Evolutionary conservation across 2,329 filamentous ascomycete genomes (phyloP), one percentile per base, ranked within the genome.

Genomic region (Aspergillus sp.): DNA sequence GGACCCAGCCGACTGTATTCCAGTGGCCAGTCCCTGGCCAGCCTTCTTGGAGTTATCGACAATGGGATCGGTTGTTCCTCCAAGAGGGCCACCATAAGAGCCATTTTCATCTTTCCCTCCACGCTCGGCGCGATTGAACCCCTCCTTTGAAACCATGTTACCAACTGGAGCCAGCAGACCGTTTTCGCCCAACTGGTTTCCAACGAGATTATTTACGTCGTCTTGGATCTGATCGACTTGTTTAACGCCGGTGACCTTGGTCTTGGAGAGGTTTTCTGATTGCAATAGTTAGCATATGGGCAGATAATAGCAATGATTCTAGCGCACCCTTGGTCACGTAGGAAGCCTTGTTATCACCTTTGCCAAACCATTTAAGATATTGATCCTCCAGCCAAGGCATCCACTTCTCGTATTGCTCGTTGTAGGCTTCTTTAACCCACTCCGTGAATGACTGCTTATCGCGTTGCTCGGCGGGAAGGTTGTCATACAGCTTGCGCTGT

Each of bases 331-430:
- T 85, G 0, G 82, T 78, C 7, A 78, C 79, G 65, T 85, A 85
- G 21, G 78, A 80, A 5, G 82, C 78, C 70, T 85, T 85, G 74
- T 85, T 85, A 61, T 85, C 82, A 2, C 70, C 71, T 43, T 82
- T 84, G 55, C 81, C 82, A 68, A 85, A 85, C 80, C 81, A 84
- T 61, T 75, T 77, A 38, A 85, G 71, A 63, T 84, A 85, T 67
- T 82, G 75, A 67, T 85, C 83, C 67, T 85, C 82, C 47, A 85
- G 77, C 83, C 83, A 85, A 0, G 83, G 83, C 72, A 84, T 78
- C 83, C 83, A 85, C 62, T 74, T 80, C 62, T 85, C 81, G 64
- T 85, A 84, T 67, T 84, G 78, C 41, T 78, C 69, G 67, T 83
- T 80, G 74, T 84, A 84, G 50, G 76, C 76, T 25, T 82, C 70